Evolutionary conservation across 495 filamentous ascomycete species (phyloP).

Genomic region (Venustampulla echinocandica): DNA sequence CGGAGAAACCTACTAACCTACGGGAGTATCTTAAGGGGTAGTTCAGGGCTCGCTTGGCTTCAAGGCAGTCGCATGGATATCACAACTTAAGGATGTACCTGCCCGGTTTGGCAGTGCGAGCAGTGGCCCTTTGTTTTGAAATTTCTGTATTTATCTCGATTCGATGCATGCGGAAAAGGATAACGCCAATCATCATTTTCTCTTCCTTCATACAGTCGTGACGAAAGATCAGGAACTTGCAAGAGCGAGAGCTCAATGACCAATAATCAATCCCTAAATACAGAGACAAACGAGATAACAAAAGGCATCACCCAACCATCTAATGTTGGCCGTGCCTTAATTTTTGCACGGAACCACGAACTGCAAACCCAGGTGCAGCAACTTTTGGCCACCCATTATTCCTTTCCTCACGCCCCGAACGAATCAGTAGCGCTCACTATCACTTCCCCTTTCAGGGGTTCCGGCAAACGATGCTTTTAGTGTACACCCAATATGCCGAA

Average conservation of each 20-base stretch:
- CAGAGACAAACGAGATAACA: conserved; percentile 18
- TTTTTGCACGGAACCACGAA: conserved; percentile 17
- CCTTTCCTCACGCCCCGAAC: conserved; percentile 21
- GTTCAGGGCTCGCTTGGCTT: conserved; percentile 1
- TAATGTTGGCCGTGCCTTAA: conserved; percentile 20
- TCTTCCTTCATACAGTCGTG: conserved; percentile 7
- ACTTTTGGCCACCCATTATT: conserved; percentile 23
- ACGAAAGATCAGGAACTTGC: conserved; percentile 6
- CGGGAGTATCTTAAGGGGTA: no score
- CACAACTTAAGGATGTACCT: background rate
- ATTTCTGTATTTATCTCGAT: conserved; percentile 15
- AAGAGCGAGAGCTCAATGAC: conserved; percentile 16
- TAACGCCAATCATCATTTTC: conserved; percentile 4
- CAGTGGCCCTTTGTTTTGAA: conserved; percentile 4
- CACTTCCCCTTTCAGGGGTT: conserved; percentile 20
- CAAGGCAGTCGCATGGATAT: background rate
- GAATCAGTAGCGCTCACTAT: conserved; percentile 26
- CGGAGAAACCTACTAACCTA: no score
- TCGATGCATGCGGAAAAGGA: conserved; percentile 20
- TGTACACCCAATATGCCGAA: conserved; percentile 9
- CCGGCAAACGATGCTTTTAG: conserved; percentile 10
- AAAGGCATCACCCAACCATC: conserved; percentile 21
- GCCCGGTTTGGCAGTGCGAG: no score
- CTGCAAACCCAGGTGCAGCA: conserved; percentile 19
- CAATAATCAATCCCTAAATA: conserved; percentile 22